Base-by-base conservation (phyloP, 2,329 filamentous ascomycete species). In the Penicillium digitatum region DNA sequence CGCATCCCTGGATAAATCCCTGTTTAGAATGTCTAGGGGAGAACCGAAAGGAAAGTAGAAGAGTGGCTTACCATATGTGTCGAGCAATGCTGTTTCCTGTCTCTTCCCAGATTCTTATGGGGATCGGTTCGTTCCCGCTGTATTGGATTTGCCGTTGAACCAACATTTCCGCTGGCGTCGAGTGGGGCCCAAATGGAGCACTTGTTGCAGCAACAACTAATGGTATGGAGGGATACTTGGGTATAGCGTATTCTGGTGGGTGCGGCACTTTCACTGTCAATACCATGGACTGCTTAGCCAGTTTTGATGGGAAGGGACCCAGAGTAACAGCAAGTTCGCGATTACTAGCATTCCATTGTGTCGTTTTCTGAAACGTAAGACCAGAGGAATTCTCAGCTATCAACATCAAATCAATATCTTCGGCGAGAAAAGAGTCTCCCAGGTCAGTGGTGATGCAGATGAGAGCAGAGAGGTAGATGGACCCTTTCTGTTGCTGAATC, bases 31-130 rank as follows among this genome's bases (percentile, higher is more conserved):
- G 12, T 37, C 59, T 62, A 55, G 61, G 34, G 26, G 16, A 48
- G 45, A 24, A 46, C 31, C 22, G 29, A 34, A 39, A 5, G 2
- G 2, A 5, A n/a, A 26, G 7, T 9, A 7, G 44, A 39, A 18
- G 11, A 58, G 20, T 37, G 40, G 52, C 72, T 67, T 76, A 86
- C 87, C 87, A 89, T 46, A 89, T 78, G 73, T 89, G 87, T 39
- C 85, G 77, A 6, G 87, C 87, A 64, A 89, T 89, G 67, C 84
- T 87, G 65, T 89, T 86, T 4, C 86, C 86, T 0, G 84, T 87
- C 64, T 89, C 87, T 67, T 89, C 87, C 76, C 82, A 85, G 42
- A 89, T 81, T 32, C 71, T 70, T 10, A 85, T 62, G 14, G 29
- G 26, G 14, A 22, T 3, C 5, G 50, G 16, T 39, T 66, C 66